A percentile compares a stretch with the other conserved stretches of the same genome.
These are phyloP conservation scores for Rhizomucor miehei DNA, from an alignment of 371 early-diverging fungal species.

Conservation along the genomic window DNA sequence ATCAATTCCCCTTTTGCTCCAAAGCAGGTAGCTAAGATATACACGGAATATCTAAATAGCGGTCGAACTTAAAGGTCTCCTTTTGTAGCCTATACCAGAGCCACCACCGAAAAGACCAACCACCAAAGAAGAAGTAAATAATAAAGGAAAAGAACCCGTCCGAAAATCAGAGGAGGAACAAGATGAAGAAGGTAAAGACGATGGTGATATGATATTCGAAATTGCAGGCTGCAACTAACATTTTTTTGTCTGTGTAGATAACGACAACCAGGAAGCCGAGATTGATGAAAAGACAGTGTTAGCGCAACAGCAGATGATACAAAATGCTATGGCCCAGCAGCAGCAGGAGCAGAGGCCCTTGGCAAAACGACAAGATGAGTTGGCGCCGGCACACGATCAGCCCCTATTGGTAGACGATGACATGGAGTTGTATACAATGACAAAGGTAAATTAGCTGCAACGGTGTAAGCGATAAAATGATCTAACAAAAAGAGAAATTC, in stretches of 20 bases:
- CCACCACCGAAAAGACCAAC: not conserved
- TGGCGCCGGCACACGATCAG: constrained; percentile 14
- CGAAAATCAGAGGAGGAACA: not conserved
- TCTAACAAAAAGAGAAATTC: not conserved
- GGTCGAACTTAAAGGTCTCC: not conserved
- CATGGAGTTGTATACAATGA: constrained; percentile 48
- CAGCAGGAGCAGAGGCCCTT: constrained; percentile 21
- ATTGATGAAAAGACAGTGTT: constrained; percentile 10
- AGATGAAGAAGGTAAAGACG: not conserved
- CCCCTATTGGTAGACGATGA: constrained; percentile 53
- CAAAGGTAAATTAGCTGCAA: constrained; percentile 30
- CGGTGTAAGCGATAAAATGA: too few relatives aligned
- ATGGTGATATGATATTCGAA: not conserved
- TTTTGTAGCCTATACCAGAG: constrained; percentile 1
- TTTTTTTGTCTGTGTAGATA: not conserved
- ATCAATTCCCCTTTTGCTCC: constrained; percentile 76
- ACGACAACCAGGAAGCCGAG: constrained; percentile 3
- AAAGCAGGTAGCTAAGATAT: constrained; percentile 34
- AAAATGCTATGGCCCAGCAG: constrained; percentile 22
- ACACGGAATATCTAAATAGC: not conserved
- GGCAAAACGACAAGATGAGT: constrained; percentile 24
- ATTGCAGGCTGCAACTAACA: constrained; percentile 2
- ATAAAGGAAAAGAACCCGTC: not conserved
- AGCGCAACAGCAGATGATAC: constrained; percentile 20
- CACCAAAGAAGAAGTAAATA: not conserved